Conservation (phyloP, 805 yeast genomes). For the Candida vartiovaarae region DNA sequence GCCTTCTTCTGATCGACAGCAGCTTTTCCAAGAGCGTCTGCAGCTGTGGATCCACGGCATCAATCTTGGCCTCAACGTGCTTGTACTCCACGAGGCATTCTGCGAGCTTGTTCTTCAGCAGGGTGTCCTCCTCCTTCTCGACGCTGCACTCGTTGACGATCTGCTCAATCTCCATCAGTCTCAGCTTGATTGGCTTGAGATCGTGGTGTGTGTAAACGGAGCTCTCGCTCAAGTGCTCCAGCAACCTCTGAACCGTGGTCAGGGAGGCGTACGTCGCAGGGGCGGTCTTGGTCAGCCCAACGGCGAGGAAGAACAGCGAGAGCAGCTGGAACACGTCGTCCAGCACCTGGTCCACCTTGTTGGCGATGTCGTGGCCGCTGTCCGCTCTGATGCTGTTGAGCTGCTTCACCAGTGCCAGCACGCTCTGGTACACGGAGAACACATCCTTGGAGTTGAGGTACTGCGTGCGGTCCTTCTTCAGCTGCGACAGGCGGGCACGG, state of each 20-base stretch:
- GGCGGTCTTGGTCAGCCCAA: constrained; percentile 83
- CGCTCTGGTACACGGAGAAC: constrained; percentile 49
- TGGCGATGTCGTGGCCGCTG: constrained; percentile 21
- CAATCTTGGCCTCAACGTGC: constrained; percentile 49
- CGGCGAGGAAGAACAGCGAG: constrained; percentile 82
- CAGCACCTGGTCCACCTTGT: constrained; percentile 60
- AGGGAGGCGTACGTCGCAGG: constrained; percentile 92
- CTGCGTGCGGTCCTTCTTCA: constrained; percentile 59
- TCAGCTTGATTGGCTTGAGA: constrained; percentile 63
- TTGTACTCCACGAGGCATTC: constrained; percentile 54
- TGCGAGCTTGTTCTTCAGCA: constrained; percentile 59
- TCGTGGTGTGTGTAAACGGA: constrained; percentile 82
- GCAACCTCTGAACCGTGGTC: constrained; percentile 75
- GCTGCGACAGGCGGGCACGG: constrained; percentile 34
- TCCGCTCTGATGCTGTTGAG: constrained; percentile 37
- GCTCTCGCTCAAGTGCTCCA: constrained; percentile 76
- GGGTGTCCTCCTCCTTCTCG: constrained; percentile 46
- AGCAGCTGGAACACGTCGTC: constrained; percentile 89
- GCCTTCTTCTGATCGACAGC: constrained; percentile 53
- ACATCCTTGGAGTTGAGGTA: constrained; percentile 65
- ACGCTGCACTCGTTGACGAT: constrained; percentile 37
- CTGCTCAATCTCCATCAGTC: constrained; percentile 61
- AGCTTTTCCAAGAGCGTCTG: constrained; percentile 49
- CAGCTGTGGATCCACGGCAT: constrained; percentile 44
- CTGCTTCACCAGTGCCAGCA: constrained; percentile 45